These are phyloP conservation scores for Penicillium silybi DNA, from an alignment of 495 filamentous ascomycete species.

Conservation along the genomic window DNA sequence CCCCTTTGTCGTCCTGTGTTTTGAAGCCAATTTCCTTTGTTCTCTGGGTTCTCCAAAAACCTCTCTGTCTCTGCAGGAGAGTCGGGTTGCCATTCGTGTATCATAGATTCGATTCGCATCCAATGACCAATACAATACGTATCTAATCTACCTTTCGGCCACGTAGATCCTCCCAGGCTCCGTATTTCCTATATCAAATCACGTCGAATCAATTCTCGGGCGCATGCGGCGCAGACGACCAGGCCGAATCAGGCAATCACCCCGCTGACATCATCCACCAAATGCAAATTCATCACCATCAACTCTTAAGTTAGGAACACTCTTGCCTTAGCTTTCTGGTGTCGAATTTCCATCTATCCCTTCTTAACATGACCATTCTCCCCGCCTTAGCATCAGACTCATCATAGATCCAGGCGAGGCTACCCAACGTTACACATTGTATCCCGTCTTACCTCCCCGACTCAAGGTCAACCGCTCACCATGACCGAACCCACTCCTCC, in stretches of 20 bases:
- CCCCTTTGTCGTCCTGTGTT: slow-evolving; percentile 20
- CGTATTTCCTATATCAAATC: background rate
- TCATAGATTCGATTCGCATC: slow-evolving; percentile 34
- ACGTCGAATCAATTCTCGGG: background rate
- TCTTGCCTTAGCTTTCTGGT: background rate
- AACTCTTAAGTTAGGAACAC: background rate
- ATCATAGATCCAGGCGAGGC: background rate
- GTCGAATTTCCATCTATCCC: background rate
- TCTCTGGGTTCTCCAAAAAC: slow-evolving; percentile 26
- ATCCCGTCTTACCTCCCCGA: background rate
- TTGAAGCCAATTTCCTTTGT: slow-evolving; percentile 31
- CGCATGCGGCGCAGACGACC: slow-evolving; percentile 3
- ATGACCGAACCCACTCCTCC: slow-evolving; percentile 23
- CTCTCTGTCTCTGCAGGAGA: slow-evolving; percentile 16
- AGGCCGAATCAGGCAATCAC: slow-evolving; percentile 10
- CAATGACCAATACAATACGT: slow-evolving; percentile 26
- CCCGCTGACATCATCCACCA: slow-evolving; percentile 40
- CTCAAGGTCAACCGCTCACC: background rate
- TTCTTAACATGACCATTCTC: no score
- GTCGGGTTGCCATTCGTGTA: slow-evolving; percentile 32
- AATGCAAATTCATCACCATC: background rate
- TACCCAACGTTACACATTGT: background rate
- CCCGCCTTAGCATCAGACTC: background rate
- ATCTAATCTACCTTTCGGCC: slow-evolving; percentile 11
- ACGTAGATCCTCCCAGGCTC: background rate